A percentile compares a stretch with the other conserved stretches of the same genome.
Evolutionary conservation across 345 rosid genomes (phyloP).

Genomic region (Citrus cavaleriei): DNA sequence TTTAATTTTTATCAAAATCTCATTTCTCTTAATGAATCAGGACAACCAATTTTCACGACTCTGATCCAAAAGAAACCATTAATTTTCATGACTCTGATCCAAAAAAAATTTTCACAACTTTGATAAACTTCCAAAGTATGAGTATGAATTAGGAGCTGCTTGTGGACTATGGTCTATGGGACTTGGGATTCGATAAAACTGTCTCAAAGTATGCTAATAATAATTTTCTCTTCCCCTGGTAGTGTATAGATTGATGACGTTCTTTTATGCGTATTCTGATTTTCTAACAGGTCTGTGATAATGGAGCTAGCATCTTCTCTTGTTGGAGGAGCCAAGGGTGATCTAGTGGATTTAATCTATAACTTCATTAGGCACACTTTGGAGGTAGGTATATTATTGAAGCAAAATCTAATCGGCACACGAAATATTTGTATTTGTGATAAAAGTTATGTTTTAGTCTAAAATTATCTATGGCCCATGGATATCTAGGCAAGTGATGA

Average conservation of each 20-base stretch:
- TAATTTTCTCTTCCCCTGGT: not conserved
- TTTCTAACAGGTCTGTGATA: constrained; percentile 38
- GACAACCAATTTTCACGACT: not conserved
- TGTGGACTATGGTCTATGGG: not conserved
- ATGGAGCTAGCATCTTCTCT: constrained; percentile 72
- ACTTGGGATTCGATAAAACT: not conserved
- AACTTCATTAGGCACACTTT: constrained; percentile 53
- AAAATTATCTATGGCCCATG: constrained; percentile 13
- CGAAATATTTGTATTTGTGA: not conserved
- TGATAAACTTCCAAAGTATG: not conserved
- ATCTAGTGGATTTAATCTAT: constrained; percentile 65
- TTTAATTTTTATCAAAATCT: not conserved
- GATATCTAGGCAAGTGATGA: constrained; percentile 47
- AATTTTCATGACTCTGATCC: not conserved
- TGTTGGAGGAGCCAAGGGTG: constrained; percentile 67
- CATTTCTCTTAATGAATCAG: not conserved
- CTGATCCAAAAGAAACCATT: not conserved
- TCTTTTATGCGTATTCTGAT: not conserved
- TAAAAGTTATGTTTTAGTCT: not conserved
- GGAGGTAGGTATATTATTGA: constrained; percentile 58
- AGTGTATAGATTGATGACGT: not conserved
- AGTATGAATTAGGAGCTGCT: not conserved
- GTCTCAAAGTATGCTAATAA: not conserved
- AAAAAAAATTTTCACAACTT: not conserved
- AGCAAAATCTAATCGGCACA: not conserved